phyloP scores from a whole-genome alignment of 108 stramenopile genomes.

The Cyclostephanos invisitatus region DNA sequence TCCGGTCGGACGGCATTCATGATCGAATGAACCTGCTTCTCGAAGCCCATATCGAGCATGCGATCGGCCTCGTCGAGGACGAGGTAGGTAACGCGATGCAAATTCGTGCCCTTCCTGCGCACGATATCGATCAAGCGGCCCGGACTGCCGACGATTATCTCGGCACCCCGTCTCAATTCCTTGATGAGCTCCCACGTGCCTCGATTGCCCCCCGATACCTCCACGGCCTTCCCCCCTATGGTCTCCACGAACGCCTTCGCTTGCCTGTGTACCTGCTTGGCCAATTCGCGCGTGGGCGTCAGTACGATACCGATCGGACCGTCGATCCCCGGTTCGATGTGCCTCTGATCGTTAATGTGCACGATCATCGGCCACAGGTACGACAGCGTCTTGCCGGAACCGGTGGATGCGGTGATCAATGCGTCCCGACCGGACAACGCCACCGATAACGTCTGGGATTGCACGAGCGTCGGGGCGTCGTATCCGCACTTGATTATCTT shows the following conservation, averaged over 20 bases:
- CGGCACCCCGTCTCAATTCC: constrained; percentile 57
- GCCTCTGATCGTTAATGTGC: constrained; percentile 66
- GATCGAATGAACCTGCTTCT: constrained; percentile 79
- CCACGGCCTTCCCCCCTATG: constrained; percentile 53
- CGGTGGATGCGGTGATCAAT: constrained; percentile 79
- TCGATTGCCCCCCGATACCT: constrained; percentile 67
- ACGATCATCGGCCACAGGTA: constrained; percentile 88
- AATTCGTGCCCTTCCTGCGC: constrained; percentile 52
- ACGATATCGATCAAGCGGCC: constrained; percentile 96
- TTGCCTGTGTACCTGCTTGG: constrained; percentile 82
- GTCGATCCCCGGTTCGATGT: constrained; percentile 25
- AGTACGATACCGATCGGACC: constrained; percentile 72
- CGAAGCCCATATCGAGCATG: constrained; percentile 90
- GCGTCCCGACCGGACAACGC: constrained; percentile 69
- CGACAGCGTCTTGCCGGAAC: constrained; percentile 92
- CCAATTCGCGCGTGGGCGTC: constrained; percentile 97
- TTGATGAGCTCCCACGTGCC: constrained; percentile 75
- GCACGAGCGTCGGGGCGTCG: constrained; percentile 91
- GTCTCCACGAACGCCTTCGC: constrained; percentile 53
- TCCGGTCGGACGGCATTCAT: constrained; percentile 77
- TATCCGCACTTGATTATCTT: constrained; percentile 47
- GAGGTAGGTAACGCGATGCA: constrained; percentile 62
- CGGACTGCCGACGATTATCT: constrained; percentile 94
- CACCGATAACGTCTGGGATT: constrained; percentile 78
- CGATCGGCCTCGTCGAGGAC: constrained; percentile 97